A percentile compares a stretch with the other conserved stretches of the same genome.
Conservation (phyloP, 1,139 yeast genomes). For the Hansenula lynferdii region DNA sequence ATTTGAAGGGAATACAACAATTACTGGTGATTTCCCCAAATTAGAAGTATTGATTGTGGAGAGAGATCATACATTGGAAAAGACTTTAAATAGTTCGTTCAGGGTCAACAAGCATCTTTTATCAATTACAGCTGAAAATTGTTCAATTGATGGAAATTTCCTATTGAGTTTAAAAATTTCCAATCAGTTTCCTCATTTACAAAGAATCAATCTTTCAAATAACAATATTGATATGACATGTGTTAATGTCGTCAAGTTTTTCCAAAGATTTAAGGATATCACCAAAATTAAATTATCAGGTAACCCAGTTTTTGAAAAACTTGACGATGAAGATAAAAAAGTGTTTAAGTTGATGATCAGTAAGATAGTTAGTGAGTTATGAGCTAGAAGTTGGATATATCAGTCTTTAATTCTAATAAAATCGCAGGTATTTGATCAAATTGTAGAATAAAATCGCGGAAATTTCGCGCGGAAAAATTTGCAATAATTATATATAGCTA, state of each 20-base stretch:
- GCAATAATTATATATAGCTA: no score
- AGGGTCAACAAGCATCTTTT: background rate
- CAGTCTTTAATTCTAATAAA: no score
- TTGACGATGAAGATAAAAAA: background rate
- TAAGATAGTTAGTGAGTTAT: background rate
- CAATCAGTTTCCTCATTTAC: background rate
- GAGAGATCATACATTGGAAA: background rate
- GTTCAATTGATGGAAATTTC: background rate
- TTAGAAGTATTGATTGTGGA: conserved; percentile 5
- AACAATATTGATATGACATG: background rate
- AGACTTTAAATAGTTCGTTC: background rate
- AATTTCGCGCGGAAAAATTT: no score
- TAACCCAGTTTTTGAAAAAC: background rate
- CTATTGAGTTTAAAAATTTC: background rate
- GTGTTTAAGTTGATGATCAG: background rate
- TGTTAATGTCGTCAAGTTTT: background rate
- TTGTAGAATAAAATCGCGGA: no score
- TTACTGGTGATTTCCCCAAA: conserved; percentile 8
- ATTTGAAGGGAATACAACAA: conserved; percentile 5
- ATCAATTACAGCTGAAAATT: background rate
- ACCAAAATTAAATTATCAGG: background rate
- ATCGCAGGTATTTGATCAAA: no score
- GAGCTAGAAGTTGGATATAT: background rate
- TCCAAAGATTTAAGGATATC: background rate
- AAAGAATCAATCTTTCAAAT: background rate